Evolutionary conservation across 768 basidiomycete genomes (phyloP), one percentile per base, ranked within the genome.

Genomic region (Trametes meyenii): DNA sequence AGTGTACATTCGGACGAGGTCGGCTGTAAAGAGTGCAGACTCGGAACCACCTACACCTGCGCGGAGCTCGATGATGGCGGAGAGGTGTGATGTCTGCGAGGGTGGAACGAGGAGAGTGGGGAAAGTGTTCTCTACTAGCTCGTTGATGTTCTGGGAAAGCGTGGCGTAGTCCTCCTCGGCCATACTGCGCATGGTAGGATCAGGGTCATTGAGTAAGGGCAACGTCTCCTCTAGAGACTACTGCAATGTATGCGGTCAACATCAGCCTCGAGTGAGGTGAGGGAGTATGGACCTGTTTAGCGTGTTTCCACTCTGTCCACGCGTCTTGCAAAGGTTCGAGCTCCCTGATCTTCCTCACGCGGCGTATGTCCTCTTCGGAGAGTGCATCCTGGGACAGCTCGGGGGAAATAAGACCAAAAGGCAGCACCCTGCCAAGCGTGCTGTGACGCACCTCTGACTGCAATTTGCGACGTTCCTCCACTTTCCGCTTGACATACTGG

Each of bases 41-140:
- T 99, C 96, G 0, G 88, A 86, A 0, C 96, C 96, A 0, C 96
- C 96, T 0, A 95, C 93, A 16, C 95, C 96, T 0, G 94, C 85
- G 69, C 96, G 96, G 50, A 98, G 77, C 68, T 98, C 96, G 63
- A 99, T 77, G 51, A 98, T 79, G 2, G 92, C 93, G 11, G 90
- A 89, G 16, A 92, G 77, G 2, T 82, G 73, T 0, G 77, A 76
- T 0, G 92, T 93, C 3, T 80, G 65, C 0, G 91, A 91, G 0
- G 85, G 76, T 0, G 92, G 94, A 2, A 92, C 79, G 58, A 96
- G 84, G 2, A 94, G 80, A 0, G 80, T 66, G 0, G 94, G 92
- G 67, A 96, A 86, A 0, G 80, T 84, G 1, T 66, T 63, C 7
- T 74, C 66, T 49, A 75, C 68, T 55, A 72, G 65, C 5, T 33